These are phyloP conservation scores for Cystobasidium slooffiae DNA, from an alignment of 1,284 basidiomycete species.

Conservation along the genomic window DNA sequence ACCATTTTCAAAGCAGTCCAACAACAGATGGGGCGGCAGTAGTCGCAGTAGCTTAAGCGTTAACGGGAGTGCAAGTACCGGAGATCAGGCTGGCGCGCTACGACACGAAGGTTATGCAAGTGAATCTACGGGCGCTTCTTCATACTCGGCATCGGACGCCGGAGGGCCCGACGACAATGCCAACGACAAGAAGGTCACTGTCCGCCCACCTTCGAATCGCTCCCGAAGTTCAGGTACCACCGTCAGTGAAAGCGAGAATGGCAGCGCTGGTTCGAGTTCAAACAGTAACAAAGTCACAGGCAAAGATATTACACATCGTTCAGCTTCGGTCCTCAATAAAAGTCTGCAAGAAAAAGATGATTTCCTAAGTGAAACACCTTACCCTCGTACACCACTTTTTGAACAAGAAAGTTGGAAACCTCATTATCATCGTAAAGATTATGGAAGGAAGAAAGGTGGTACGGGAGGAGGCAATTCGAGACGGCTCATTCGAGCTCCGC, in stretches of 20 bases:
- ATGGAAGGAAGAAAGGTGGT: slow-evolving; percentile 22
- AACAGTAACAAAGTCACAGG: background rate
- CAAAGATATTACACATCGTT: slow-evolving; percentile 1
- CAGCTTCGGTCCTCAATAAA: slow-evolving; percentile 14
- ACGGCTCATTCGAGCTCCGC: slow-evolving; percentile 23
- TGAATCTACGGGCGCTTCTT: slow-evolving; percentile 13
- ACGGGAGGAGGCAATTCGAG: slow-evolving; percentile 32
- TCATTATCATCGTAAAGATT: slow-evolving; percentile 48
- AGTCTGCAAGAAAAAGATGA: slow-evolving; percentile 10
- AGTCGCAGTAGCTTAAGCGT: background rate
- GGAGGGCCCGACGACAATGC: slow-evolving; percentile 1
- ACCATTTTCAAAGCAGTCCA: background rate
- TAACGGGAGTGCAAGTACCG: background rate
- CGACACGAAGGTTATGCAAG: slow-evolving; percentile 7
- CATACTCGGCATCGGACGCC: background rate
- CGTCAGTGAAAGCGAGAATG: background rate
- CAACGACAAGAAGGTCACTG: background rate
- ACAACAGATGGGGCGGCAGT: background rate
- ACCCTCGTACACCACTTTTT: slow-evolving; percentile 49
- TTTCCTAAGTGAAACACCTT: slow-evolving; percentile 26
- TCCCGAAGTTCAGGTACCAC: background rate
- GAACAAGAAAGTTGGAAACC: slow-evolving; percentile 50
- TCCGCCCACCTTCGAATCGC: background rate
- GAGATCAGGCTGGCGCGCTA: background rate
- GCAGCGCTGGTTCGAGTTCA: background rate